phyloP scores from a whole-genome alignment of 2,329 filamentous ascomycete species.

The Cadophora luteo-olivacea region DNA sequence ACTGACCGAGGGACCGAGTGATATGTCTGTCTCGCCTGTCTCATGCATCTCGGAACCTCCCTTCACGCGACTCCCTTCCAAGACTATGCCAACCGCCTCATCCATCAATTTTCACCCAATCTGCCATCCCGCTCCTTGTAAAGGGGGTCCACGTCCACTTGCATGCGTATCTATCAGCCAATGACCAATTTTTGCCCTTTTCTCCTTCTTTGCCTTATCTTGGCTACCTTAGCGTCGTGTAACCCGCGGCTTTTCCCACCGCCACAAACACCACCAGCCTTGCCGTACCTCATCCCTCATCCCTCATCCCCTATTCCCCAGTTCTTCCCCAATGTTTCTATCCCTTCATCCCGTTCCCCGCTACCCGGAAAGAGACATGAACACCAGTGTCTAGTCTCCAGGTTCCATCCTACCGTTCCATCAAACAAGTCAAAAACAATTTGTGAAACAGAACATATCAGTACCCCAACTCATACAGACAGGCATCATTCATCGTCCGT shows the following conservation, averaged over 20 bases:
- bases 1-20: background rate
- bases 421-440: too few species aligned
- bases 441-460: too few species aligned
- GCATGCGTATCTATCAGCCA: background rate
- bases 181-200: background rate
- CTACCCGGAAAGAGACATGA: background rate
- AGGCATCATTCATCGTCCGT: too few species aligned
- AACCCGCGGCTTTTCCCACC: background rate
- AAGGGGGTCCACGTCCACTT: background rate
- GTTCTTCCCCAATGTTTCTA: background rate
- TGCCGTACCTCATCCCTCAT: background rate
- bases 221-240: constrained; percentile 1
- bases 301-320: background rate
- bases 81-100: background rate
- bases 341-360: background rate
- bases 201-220: background rate
- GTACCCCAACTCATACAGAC: too few species aligned
- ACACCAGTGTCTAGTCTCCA: background rate
- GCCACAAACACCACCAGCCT: background rate
- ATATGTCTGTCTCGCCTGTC: background rate
- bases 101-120: background rate
- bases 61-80: background rate
- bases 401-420: background rate
- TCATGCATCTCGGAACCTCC: background rate
- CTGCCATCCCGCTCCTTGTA: too few species aligned